Conservation (phyloP, 768 basidiomycete genomes). For the Clitopilus hobsonii region DNA sequence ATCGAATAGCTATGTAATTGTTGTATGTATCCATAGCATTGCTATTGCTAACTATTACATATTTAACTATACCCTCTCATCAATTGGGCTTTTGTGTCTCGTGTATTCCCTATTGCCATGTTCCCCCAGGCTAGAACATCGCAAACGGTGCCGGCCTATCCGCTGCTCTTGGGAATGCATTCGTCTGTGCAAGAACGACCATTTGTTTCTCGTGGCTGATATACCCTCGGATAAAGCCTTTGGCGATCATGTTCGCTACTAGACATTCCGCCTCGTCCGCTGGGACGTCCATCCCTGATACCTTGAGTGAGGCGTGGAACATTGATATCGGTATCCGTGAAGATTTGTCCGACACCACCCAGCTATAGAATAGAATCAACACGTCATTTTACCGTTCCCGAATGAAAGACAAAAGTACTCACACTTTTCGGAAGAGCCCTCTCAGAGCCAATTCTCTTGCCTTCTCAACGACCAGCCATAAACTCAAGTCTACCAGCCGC, state of each 20-base stretch:
- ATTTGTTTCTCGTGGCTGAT: constrained; percentile 94
- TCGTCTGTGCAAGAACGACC: constrained; percentile 80
- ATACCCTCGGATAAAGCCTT: constrained; percentile 90
- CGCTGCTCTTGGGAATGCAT: constrained; percentile 74
- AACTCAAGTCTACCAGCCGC: constrained; percentile 77
- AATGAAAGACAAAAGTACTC: constrained; percentile 20
- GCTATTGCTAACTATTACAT: background rate
- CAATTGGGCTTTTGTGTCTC: too few species aligned
- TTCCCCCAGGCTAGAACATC: constrained; percentile 18
- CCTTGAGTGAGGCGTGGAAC: constrained; percentile 71
- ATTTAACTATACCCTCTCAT: too few species aligned
- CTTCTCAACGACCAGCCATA: constrained; percentile 84
- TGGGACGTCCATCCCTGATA: constrained; percentile 68
- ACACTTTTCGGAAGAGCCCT: constrained; percentile 77
- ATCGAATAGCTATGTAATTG: background rate
- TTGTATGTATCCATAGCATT: background rate
- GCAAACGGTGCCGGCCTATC: constrained; percentile 57
- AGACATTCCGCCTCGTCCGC: constrained; percentile 89
- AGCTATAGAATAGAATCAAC: constrained; percentile 47
- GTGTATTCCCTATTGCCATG: background rate
- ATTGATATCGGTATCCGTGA: constrained; percentile 77
- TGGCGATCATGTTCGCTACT: constrained; percentile 93
- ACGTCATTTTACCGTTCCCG: too few species aligned
- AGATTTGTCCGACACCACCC: constrained; percentile 69
- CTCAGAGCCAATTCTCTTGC: constrained; percentile 85